Percentiles rank a stretch among this genome's conserved stretches.
Evolutionary conservation across 257 asterid species (phyloP).

Genomic region (Datura wrightii): DNA sequence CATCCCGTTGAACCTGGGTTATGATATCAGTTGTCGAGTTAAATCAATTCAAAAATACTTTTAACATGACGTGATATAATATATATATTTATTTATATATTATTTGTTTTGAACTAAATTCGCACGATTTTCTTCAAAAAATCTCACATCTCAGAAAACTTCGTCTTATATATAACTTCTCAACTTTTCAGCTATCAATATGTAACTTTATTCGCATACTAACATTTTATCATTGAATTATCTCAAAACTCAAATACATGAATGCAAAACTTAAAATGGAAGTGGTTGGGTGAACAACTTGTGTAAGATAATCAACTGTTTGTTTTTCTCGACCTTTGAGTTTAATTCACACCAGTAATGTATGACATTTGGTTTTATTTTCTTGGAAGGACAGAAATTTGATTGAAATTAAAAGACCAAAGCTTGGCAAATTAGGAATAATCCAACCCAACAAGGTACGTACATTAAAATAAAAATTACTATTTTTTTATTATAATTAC

Average conservation of each 20-base stretch:
- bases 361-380: background rate
- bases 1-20: too few relatives aligned
- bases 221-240: too few relatives aligned
- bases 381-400: background rate
- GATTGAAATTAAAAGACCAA: background rate
- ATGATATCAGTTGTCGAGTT: too few relatives aligned
- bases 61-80: too few relatives aligned
- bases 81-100: too few relatives aligned
- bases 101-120: too few relatives aligned
- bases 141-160: too few relatives aligned
- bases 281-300: constrained; percentile 9
- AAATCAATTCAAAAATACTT: too few relatives aligned
- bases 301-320: background rate
- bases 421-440: background rate
- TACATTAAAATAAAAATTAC: background rate
- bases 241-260: background rate
- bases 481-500: background rate
- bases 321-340: background rate
- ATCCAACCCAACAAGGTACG: constrained; percentile 9
- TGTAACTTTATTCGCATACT: too few relatives aligned
- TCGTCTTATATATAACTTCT: too few relatives aligned
- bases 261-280: background rate
- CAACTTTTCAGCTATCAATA: too few relatives aligned
- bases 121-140: too few relatives aligned
- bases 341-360: background rate